phyloP scores from a whole-genome alignment of 306 rosid species.

The Castanopsis chinensis region DNA sequence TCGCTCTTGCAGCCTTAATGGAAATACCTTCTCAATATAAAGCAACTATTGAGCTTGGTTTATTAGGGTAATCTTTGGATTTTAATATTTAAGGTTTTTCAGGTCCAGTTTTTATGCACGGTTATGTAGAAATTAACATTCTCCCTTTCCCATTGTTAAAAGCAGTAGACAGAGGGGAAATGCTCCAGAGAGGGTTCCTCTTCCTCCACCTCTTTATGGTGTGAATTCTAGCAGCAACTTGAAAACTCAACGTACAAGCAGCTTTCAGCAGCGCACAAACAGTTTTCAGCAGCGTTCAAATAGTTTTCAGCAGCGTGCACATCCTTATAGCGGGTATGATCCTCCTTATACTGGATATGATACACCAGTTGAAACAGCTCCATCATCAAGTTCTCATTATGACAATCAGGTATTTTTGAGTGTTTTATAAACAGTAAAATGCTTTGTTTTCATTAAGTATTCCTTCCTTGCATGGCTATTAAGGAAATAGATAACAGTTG shows the following conservation, averaged over 20 bases:
- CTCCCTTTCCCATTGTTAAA: slow-evolving; percentile 15
- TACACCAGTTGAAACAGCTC: slow-evolving; percentile 37
- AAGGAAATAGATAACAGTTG: background rate
- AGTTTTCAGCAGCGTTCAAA: slow-evolving; percentile 45
- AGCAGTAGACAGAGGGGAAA: slow-evolving; percentile 43
- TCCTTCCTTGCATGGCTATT: background rate
- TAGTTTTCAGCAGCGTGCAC: slow-evolving; percentile 1
- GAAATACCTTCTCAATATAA: slow-evolving; percentile 92
- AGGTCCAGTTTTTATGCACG: background rate
- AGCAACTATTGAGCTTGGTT: slow-evolving; percentile 72
- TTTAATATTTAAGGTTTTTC: background rate
- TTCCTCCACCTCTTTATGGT: slow-evolving; percentile 67
- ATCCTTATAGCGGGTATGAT: slow-evolving; percentile 7
- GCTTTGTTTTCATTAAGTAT: background rate
- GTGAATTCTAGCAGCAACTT: slow-evolving; percentile 23
- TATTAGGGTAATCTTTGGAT: slow-evolving; percentile 60
- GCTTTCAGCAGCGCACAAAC: slow-evolving; percentile 37
- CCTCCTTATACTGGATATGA: slow-evolving; percentile 16
- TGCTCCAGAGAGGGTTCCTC: slow-evolving; percentile 60
- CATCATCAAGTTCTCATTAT: slow-evolving; percentile 42
- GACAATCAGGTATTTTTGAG: slow-evolving; percentile 60
- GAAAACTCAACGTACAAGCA: slow-evolving; percentile 27
- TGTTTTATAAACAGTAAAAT: slow-evolving; percentile 14
- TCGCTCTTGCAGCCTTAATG: slow-evolving; percentile 84
- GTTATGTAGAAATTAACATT: background rate